These are phyloP conservation scores for Saccharomycopsis crataegensis DNA, from an alignment of 1,139 yeast genomes.

Conservation along the genomic window DNA sequence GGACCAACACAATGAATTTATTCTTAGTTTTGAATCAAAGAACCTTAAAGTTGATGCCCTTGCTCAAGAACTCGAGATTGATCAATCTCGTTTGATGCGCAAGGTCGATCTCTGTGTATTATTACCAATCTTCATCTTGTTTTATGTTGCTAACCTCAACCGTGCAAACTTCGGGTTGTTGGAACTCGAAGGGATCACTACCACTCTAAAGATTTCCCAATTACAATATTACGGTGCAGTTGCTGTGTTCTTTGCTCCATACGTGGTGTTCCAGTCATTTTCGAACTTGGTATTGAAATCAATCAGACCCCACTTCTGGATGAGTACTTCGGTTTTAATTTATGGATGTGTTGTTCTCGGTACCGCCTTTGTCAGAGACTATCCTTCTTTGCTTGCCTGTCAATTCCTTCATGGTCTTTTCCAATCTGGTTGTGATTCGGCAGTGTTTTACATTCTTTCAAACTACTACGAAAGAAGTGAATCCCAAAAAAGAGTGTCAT, in stretches of 20 bases:
- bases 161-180: constrained; percentile 58
- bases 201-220: neutral
- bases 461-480: constrained; percentile 15
- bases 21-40: constrained; percentile 20
- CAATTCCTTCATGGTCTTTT: constrained; percentile 16
- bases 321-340: constrained; percentile 11
- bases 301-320: constrained; percentile 18
- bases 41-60: constrained; percentile 29
- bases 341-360: constrained; percentile 11
- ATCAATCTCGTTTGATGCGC: constrained; percentile 43
- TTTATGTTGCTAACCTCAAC: constrained; percentile 62
- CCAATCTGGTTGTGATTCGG: constrained; percentile 13
- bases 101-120: constrained; percentile 59
- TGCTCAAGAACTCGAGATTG: constrained; percentile 34
- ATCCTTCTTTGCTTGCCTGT: constrained; percentile 5
- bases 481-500: constrained; percentile 9
- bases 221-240: constrained; percentile 4
- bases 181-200: constrained; percentile 2
- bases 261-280: constrained; percentile 11
- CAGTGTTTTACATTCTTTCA: constrained; percentile 40
- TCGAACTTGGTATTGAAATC: constrained; percentile 10
- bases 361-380: constrained; percentile 6
- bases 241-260: constrained; percentile 17
- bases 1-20: neutral
- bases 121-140: constrained; percentile 61